These are phyloP conservation scores for Tulasnella sp. DNA, from an alignment of 768 basidiomycete species.

Conservation along the genomic window DNA sequence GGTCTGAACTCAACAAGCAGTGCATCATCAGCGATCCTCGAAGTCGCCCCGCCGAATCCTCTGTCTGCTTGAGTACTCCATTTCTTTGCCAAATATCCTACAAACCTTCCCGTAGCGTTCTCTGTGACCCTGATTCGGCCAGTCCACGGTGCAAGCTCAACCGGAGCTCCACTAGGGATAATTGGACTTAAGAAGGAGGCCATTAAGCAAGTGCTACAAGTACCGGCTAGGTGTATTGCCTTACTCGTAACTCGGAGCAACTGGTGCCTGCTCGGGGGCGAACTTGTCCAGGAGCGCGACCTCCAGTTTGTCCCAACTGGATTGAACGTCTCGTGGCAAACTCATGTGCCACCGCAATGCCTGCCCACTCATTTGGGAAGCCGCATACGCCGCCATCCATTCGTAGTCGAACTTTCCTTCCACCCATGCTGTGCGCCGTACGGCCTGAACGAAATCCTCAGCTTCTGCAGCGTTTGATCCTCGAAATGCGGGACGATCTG, in stretches of 20 bases:
- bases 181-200: background rate
- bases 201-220: background rate
- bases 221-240: background rate
- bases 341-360: background rate
- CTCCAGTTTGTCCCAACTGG: background rate
- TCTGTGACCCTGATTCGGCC: background rate
- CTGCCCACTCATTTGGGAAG: background rate
- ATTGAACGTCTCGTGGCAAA: background rate
- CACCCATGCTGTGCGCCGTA: background rate
- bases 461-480: background rate
- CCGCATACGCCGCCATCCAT: background rate
- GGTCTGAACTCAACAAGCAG: background rate
- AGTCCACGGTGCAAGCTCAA: background rate
- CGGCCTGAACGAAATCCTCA: background rate
- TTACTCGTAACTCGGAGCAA: too few relatives aligned
- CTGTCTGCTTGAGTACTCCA: too few relatives aligned
- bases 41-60: too few relatives aligned
- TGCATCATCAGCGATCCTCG: too few relatives aligned
- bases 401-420: background rate
- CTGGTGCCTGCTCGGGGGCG: background rate
- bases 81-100: background rate
- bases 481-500: background rate
- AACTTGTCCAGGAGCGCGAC: background rate
- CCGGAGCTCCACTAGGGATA: background rate
- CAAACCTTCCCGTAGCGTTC: background rate